Evolutionary conservation across 495 filamentous ascomycete species (phyloP).

Genomic region (Neurospora terricola): DNA sequence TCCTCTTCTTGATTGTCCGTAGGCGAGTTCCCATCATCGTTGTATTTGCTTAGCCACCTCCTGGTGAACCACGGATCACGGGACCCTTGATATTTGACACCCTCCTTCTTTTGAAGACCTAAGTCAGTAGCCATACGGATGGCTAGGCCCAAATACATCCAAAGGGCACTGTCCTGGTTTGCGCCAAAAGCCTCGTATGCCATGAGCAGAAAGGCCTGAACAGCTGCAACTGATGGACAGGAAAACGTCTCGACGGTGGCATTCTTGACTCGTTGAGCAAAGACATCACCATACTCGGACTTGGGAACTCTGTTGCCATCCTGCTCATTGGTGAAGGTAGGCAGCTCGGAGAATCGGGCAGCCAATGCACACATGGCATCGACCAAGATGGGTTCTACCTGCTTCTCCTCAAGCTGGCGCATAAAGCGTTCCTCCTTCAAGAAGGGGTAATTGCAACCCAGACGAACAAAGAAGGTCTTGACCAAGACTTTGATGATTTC

Average conservation of each 20-base stretch:
- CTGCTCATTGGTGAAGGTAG: conserved; percentile 46
- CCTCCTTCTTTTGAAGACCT: conserved; percentile 68
- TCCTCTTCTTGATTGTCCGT: conserved; percentile 30
- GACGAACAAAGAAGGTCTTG: conserved; percentile 65
- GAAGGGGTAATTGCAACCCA: conserved; percentile 79
- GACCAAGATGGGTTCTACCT: conserved; percentile 76
- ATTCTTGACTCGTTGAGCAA: conserved; percentile 66
- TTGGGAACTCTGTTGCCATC: conserved; percentile 40
- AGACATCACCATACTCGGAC: conserved; percentile 58
- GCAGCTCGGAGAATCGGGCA: conserved; percentile 68
- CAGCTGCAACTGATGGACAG: conserved; percentile 67
- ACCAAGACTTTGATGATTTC: conserved; percentile 63
- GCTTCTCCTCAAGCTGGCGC: conserved; percentile 61
- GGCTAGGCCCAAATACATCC: conserved; percentile 81
- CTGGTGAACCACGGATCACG: conserved; percentile 38
- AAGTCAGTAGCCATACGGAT: conserved; percentile 83
- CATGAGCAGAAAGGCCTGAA: conserved; percentile 70
- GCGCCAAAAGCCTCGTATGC: conserved; percentile 81
- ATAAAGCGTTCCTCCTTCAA: conserved; percentile 59
- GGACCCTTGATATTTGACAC: conserved; percentile 57
- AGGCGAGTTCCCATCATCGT: conserved; percentile 20
- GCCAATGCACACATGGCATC: conserved; percentile 74
- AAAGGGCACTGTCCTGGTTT: conserved; percentile 75
- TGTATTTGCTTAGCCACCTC: conserved; percentile 24
- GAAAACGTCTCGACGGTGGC: conserved; percentile 66